Base-by-base conservation (phyloP, 2,329 filamentous ascomycete genomes). In the Furcasterigmium furcatum region DNA sequence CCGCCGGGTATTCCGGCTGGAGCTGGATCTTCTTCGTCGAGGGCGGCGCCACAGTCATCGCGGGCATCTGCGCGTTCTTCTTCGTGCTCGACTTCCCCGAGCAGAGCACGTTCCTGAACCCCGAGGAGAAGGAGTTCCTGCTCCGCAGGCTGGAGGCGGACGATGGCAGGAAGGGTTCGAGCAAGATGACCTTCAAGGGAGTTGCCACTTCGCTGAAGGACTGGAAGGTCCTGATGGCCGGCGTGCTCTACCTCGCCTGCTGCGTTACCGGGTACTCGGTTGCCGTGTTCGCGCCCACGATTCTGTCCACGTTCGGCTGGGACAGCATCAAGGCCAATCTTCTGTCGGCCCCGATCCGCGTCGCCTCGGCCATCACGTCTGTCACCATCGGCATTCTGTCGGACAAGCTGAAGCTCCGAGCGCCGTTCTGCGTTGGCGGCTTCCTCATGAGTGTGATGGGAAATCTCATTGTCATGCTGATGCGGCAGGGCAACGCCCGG, bases 161-260 rank as follows among this genome's bases (percentile, higher is more conserved):
- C 20, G 46, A 52, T 18, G 41, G 46, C 4, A n/a, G n/a, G n/a
- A n/a, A n/a, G n/a, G n/a, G n/a, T n/a, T 42, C 55, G 16, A 51
- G 52, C 38, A 56, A 50, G 46, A 58, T 58, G 55, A 52, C 45
- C 4, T 10, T 43, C 21, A 42, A 41, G 30, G 48, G 47, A 22
- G 79, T 80, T 22, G 73, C 84, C 55, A 77, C 81, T 58, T 72
- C 77, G 38, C 73, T 80, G 55, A 58, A 70, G 14, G 75, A 79
- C 25, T 73, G 73, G 41, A 67, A 66, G 43, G 66, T 73, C 41
- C 61, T 84, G 38, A 65, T 77, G 35, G 69, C 45, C 32, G 54
- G 51, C n/a, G 50, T 56, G 13, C 41, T 58, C 12, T 61, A 57
- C 44, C 44, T 62, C 10, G 51, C 52, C 13, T 55, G 57, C 24